Base-by-base conservation (phyloP, 352 stramenopile species). In the Phytophthora lateralis region DNA sequence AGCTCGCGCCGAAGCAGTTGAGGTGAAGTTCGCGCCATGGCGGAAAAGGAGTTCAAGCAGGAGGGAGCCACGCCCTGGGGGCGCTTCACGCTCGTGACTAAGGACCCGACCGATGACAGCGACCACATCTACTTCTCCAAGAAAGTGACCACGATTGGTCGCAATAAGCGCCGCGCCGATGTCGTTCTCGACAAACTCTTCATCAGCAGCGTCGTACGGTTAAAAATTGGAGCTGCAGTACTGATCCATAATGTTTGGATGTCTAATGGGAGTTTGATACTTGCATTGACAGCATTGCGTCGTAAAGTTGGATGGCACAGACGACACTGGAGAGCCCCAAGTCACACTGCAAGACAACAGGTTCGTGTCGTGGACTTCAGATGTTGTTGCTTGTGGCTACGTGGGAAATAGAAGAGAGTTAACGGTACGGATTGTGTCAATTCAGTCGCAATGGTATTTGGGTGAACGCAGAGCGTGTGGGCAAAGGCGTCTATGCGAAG, bases 391-490 rank as follows among this genome's bases (percentile, higher is more conserved):
- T 12, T 44, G 26, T 30, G 26, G 6, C 26, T 24, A 3, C 21
- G 21, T 24, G 21, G 21, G 21, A 24, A 24, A 17, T 51, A 38
- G 15, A 4, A 7, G 38, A 38, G 20, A 37, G 6, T 6, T 57
- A 15, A 54, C 3, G 26, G 17, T 38, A 5, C 9, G 21, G 18
- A 1, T 24, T 60, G 35, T 1, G 26, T 21, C 20, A 15, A 44
- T 56, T 17, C 59, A 91, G 80, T 49, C 81, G 76, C 48, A 91
- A 91, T 45, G 78, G 78, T 43, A 79, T 93, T 24, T 93, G 75
- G 52, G 73, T 91, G 44, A 91, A 93, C 62, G 78, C 78, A 27
- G 73, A 78, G 53, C 69, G 53, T 24, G 50, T 91, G 10, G 80
- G 80, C 39, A 84, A 80, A 60, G 60, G 55, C 5, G 63, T 70